Evolutionary conservation across 768 basidiomycete genomes (phyloP), one percentile per base, ranked within the genome.

Genomic region (Macrolepiota albuminosa): DNA sequence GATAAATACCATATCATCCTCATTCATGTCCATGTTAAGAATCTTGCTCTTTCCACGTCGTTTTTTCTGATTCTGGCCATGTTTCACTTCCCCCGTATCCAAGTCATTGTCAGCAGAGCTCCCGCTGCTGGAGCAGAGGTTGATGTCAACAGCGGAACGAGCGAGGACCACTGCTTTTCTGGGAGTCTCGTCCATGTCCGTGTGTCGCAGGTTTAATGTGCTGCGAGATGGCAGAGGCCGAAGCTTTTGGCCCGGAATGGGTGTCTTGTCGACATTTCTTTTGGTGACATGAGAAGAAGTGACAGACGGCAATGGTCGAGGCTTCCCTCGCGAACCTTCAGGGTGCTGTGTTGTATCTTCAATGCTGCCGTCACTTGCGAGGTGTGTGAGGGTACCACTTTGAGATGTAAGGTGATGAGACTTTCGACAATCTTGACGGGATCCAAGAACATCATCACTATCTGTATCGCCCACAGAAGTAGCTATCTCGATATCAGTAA

Each of bases 111-210:
- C 63, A 8, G 34, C 21, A 26, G 54, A 46, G 18, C 56, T 61
- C 11, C 61, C 62, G 33, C 60, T 61, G 52, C 60, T 62, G 21
- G 57, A 57, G 43, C 61, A 60, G 33, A 63, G 61, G 26, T 65
- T 42, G 34, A 66, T 43, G 24, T 58, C 54, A 10, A 55, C 43
- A 46, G 9, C 29, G 26, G 58, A 57, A 34, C 40, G 46, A 21
- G 18, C 24, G 6, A 26, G 37, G 1, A 54, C 50, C 13, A 9
- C 51, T 3, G 34, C 14, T 46, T 40, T 60, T 33, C 53, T 54
- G 11, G 57, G 60, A 24, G 64, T 62, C 36, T 47, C 58, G 31
- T 64, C 61, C 24, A 26, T 39, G 18, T 54, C 54, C 24, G 13
- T 31, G 3, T 31, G 24, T 50, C 8, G 43, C 34, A 58, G 31